Base-by-base conservation (phyloP, 257 asterid species). In the Capsicum pubescens region DNA sequence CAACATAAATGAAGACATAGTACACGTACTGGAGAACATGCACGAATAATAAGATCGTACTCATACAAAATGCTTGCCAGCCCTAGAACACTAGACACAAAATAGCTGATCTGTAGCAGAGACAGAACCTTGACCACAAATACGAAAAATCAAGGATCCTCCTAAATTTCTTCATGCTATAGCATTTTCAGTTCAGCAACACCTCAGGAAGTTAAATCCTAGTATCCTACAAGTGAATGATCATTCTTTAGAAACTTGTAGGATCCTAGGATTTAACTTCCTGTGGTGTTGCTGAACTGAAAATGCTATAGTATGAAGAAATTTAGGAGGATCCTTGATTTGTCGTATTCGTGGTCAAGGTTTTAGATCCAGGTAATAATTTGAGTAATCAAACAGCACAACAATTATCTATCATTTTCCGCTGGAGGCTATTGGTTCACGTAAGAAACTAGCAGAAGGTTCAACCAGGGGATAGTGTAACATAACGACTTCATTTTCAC, bases 301-400 rank as follows among this genome's bases (percentile, higher is more conserved):
- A 50, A 74, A 19, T 48, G 42, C 61, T 50, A 76, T 3, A 32
- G n/a, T 14, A 21, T 52, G 46, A 12, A 21, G 63, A 52, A 52
- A 3, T 21, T 50, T 7, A 19, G 63, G 63, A 21, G 63, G 48
- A 13, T 76, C 81, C 63, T 76, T 52, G 81, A 76, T 52, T 74
- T 26, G 60, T 52, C 8, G 6, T 14, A 13, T 52, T 7, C 1
- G 44, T 52, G 19, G 48, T 21, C 81, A 76, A 52, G 44, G 61
- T 72, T 68, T 48, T 74, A 5, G 15, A 69, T 69, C 78, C 42
- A 46, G 81, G 57, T 74, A 50, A 71, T 44, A 46, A 74, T 74
- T 74, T 50, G n/a, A 50, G 63, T 21, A 76, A 76, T 76, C 81
- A 76, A 52, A 52, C 63, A 76, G 14, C 63, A 74, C 21, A 52